Evolutionary conservation across 2,329 filamentous ascomycete species (phyloP).

Genomic region (Cladobotryum mycophilum): DNA sequence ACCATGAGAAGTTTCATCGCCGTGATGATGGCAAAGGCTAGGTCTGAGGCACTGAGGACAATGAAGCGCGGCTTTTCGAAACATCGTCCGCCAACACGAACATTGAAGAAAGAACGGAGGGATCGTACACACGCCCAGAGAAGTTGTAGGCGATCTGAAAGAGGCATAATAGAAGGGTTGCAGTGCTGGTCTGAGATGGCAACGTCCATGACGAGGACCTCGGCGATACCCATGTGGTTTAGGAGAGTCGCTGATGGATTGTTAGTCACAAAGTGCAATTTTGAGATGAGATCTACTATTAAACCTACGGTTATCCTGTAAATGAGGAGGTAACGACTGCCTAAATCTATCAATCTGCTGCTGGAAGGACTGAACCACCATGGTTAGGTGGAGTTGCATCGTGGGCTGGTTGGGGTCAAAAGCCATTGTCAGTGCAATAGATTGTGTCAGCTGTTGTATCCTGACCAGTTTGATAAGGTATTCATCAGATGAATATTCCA

Average conservation of each 20-base stretch:
- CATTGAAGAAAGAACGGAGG: constrained; percentile 34
- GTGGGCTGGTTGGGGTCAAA: constrained; percentile 23
- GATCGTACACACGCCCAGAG: constrained; percentile 40
- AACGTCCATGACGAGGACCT: constrained; percentile 43
- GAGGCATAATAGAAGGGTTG: constrained; percentile 24
- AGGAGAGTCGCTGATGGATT: constrained; percentile 29
- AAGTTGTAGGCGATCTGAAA: constrained; percentile 36
- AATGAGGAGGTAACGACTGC: constrained; percentile 27
- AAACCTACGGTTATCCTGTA: constrained; percentile 29
- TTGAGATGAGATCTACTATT: not conserved
- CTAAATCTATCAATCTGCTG: constrained; percentile 37
- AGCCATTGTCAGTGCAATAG: constrained; percentile 36
- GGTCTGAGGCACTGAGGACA: constrained; percentile 40
- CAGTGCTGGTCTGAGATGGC: constrained; percentile 35
- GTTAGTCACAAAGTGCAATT: too few species aligned
- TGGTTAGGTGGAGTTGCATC: constrained; percentile 33
- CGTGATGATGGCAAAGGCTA: constrained; percentile 41
- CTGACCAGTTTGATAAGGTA: constrained; percentile 40
- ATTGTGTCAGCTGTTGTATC: constrained; percentile 43
- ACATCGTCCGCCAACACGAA: constrained; percentile 27
- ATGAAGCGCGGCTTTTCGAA: constrained; percentile 34
- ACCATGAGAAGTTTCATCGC: constrained; percentile 42
- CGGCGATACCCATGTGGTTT: constrained; percentile 38
- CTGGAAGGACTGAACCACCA: constrained; percentile 38
- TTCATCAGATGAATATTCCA: constrained; percentile 38